Evolutionary conservation across 805 yeast species (phyloP), one percentile per base, ranked within the genome.

Genomic region (Candida verbasci): DNA sequence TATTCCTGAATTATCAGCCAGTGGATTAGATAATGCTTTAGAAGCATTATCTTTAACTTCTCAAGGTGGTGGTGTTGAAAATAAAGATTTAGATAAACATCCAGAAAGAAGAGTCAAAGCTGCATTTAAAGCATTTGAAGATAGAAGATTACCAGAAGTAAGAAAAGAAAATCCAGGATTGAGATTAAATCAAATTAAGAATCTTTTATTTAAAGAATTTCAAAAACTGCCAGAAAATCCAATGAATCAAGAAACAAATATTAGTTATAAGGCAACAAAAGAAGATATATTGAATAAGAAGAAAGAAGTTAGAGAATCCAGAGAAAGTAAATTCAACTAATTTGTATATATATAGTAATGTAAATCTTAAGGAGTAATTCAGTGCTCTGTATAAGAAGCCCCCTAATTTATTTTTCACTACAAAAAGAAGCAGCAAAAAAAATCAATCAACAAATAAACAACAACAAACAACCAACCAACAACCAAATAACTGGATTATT

Each of bases 101-200:
- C 95, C 95, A 8, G 95, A 86, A 65, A 76, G 94, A 61, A 75
- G 95, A 53, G 83, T 81, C 60, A 86, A 85, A 65, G 86, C 91
- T 17, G 95, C 95, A 0, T 68, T 68, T 39, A 70, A 76, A 9
- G 86, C 85, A 1, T 86, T 62, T 51, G 86, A 85, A 49, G 91
- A 80, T 43, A 64, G 69, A 38, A 72, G 91, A 49, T 53, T 82
- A 28, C 91, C 93, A 4, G 86, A 82, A 51, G 39, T 82, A 38
- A 78, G 80, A 59, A 70, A 78, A 55, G 95, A 86, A 58, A 68
- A 80, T 48, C 88, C 89, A 4, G 95, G 95, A 10, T 67, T 86
- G 48, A 74, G 94, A 50, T 69, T 80, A 50, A 85, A 82, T 53
- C 95, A 86, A 58, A 63, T 82, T 49, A 86, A 85, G 62, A 80